A percentile compares a stretch with the other conserved stretches of the same genome.
phyloP scores from a whole-genome alignment of 1,139 yeast genomes.

The Kazachstania sp. region DNA sequence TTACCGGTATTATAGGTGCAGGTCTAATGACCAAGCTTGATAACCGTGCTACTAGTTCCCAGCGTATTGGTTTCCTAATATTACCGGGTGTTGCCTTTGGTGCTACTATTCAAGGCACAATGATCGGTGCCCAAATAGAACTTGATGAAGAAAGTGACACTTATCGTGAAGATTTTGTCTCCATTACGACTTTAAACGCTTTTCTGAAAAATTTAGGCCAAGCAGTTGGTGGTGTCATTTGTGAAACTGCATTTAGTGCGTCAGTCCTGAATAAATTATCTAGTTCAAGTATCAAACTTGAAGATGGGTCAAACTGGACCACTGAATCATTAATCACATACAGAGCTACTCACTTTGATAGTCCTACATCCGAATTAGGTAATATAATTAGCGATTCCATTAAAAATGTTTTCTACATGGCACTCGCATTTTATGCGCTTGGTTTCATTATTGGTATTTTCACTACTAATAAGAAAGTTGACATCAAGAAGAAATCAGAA shows the following conservation, averaged over 20 bases:
- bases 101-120: constrained; percentile 42
- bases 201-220: constrained; percentile 16
- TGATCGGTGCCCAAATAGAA: constrained; percentile 44
- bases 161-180: constrained; percentile 14
- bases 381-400: constrained; percentile 11
- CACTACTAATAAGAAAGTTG: constrained; percentile 10
- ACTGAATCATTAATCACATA: constrained; percentile 8
- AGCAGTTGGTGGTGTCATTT: constrained; percentile 15
- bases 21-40: constrained; percentile 42
- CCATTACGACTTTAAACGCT: constrained; percentile 17
- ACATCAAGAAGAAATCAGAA: neutral
- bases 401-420: constrained; percentile 13
- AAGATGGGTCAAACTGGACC: neutral
- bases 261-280: constrained; percentile 9
- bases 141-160: constrained; percentile 15
- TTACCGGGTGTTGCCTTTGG: constrained; percentile 52
- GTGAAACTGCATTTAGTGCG: constrained; percentile 13
- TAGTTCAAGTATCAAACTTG: constrained; percentile 1
- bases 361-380: constrained; percentile 10
- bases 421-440: constrained; percentile 9
- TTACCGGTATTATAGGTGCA: constrained; percentile 42
- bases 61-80: constrained; percentile 46
- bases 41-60: constrained; percentile 32
- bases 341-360: constrained; percentile 12
- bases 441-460: constrained; percentile 10